Evolutionary conservation across 2,329 filamentous ascomycete genomes (phyloP).

Genomic region (Epichloe gansuensis): DNA sequence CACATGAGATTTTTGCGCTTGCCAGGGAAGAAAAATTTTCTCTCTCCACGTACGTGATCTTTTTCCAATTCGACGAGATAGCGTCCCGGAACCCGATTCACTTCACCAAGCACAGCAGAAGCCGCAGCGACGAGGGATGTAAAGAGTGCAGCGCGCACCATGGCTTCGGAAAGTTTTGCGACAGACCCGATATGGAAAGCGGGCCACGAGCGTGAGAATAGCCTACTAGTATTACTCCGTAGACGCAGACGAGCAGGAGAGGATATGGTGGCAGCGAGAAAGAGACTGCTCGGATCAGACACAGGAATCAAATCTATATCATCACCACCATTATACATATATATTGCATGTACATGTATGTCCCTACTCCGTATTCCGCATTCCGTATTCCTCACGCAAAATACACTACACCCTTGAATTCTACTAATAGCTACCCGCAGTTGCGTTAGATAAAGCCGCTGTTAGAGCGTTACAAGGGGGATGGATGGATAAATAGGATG

Average conservation of each 20-base stretch:
- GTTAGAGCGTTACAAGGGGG: too few species aligned
- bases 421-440: too few species aligned
- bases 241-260: not conserved
- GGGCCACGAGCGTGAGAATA: not conserved
- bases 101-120: slow-evolving; percentile 17
- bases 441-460: too few species aligned
- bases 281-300: not conserved
- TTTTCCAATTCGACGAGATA: slow-evolving; percentile 43
- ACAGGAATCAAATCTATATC: too few species aligned
- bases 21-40: too few species aligned
- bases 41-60: slow-evolving; percentile 23
- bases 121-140: slow-evolving; percentile 10
- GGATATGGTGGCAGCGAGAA: not conserved
- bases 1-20: not conserved
- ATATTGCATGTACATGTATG: too few species aligned
- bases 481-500: too few species aligned
- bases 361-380: too few species aligned
- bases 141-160: slow-evolving; percentile 7
- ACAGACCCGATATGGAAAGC: not conserved
- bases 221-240: too few species aligned
- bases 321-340: not conserved
- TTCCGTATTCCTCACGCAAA: too few species aligned
- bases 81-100: slow-evolving; percentile 28
- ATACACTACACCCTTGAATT: too few species aligned
- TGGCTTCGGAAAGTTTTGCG: not conserved